phyloP scores from a whole-genome alignment of 306 rosid species.

The Mimosa pudica region DNA sequence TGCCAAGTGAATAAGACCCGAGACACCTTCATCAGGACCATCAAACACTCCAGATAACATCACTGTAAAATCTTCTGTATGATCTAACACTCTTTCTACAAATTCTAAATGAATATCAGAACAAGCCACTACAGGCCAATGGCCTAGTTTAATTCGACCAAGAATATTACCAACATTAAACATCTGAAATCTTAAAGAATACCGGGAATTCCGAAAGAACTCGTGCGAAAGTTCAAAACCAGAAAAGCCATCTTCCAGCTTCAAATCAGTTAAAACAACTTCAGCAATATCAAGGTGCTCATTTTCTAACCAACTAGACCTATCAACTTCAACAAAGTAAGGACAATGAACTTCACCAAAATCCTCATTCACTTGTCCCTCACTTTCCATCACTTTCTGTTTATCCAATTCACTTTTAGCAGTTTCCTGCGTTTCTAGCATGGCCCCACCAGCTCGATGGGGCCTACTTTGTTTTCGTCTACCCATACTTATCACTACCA shows the following conservation, averaged over 20 bases:
- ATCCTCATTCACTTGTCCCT: slow-evolving; percentile 42
- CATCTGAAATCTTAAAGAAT: slow-evolving; percentile 64
- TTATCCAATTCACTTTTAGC: slow-evolving; percentile 49
- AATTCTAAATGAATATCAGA: slow-evolving; percentile 70
- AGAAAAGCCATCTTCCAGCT: slow-evolving; percentile 54
- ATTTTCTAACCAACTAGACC: slow-evolving; percentile 53
- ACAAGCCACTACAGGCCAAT: slow-evolving; percentile 82
- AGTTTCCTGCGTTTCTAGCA: slow-evolving; percentile 41
- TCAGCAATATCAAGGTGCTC: slow-evolving; percentile 85
- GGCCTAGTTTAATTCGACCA: slow-evolving; percentile 74
- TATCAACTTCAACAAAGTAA: slow-evolving; percentile 76
- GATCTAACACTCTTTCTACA: slow-evolving; percentile 43
- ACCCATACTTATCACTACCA: slow-evolving; percentile 63
- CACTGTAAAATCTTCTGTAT: slow-evolving; percentile 49
- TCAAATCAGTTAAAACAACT: slow-evolving; percentile 64
- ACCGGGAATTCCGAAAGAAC: slow-evolving; percentile 48
- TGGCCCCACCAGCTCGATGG: slow-evolving; percentile 60
- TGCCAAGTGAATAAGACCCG: slow-evolving; percentile 80
- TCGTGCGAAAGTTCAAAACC: slow-evolving; percentile 49
- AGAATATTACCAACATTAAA: slow-evolving; percentile 54
- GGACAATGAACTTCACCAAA: slow-evolving; percentile 44
- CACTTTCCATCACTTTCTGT: slow-evolving; percentile 38
- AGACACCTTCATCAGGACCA: slow-evolving; percentile 83
- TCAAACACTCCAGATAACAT: slow-evolving; percentile 78
- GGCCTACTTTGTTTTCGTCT: slow-evolving; percentile 78